Conservation (phyloP, 768 basidiomycete species). For the Phaffia australis region DNA sequence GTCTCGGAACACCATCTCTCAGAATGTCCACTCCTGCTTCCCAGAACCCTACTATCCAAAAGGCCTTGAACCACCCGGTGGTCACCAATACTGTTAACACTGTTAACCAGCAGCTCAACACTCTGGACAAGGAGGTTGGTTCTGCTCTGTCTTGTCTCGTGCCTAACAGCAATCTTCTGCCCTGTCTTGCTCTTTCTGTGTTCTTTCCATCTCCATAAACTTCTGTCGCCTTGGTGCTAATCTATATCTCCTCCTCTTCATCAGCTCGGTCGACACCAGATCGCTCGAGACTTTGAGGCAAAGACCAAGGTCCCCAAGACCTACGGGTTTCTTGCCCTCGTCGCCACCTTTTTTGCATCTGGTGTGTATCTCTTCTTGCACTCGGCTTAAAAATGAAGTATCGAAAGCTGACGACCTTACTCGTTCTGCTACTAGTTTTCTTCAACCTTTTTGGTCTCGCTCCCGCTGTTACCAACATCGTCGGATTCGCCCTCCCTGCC, state of each 20-base stretch:
- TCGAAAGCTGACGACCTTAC: neutral
- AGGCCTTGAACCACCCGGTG: conserved; percentile 76
- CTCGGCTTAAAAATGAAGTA: neutral
- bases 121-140: conserved; percentile 92
- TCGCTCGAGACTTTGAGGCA: conserved; percentile 54
- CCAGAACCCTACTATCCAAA: conserved; percentile 66
- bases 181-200: neutral
- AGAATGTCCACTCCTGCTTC: conserved; percentile 1
- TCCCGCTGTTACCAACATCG: conserved; percentile 78
- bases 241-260: conserved; percentile 44
- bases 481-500: conserved; percentile 88
- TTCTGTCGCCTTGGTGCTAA: neutral
- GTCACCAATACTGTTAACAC: conserved; percentile 73
- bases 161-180: neutral
- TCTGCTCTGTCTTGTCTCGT: neutral
- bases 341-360: conserved; percentile 52
- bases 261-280: conserved; percentile 57
- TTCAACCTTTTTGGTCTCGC: conserved; percentile 56
- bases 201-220: neutral
- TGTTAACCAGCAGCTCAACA: conserved; percentile 64
- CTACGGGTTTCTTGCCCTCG: conserved; percentile 66
- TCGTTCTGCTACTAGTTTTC: conserved; percentile 35
- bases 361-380: neutral
- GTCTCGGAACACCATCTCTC: neutral
- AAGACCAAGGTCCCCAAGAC: conserved; percentile 88